Evolutionary conservation across 2,329 filamentous ascomycete species (phyloP), one percentile per base, ranked within the genome.

Genomic region (Rhytidhysteron rufulum): DNA sequence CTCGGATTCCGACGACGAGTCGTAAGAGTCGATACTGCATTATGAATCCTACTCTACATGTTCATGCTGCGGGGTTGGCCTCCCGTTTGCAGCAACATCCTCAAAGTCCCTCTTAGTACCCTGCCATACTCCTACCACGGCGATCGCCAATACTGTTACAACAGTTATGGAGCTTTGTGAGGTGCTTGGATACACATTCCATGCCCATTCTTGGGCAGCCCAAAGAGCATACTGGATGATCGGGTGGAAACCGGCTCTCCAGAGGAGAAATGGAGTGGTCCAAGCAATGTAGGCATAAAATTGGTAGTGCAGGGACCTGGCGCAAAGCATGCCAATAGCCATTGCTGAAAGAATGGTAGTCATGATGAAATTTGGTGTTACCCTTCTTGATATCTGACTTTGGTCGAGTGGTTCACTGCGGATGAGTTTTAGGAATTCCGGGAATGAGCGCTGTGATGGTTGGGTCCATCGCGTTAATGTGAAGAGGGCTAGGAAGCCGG

Each of bases 271-370:
- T 1, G 90, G 90, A 5, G 87, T 88, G 11, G 85, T 79, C 90
- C 90, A 96, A 20, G 86, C 86, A 44, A 95, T 78, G 72, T 94
- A 95, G 33, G 87, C 82, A 67, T 89, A 96, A 72, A 96, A 96
- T 60, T 96, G 90, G 72, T 95, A 96, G 70, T 96, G 90, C 53
- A 96, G 76, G 40, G 85, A 91, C 42, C 90, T 77, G 19, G 90
- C 90, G 60, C 88, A 95, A 34, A 95, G 75, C 67, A 95, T 76
- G 27, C 90, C 90, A 41, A 94, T 79, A 21, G 81, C 72, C 51
- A 89, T 85, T 48, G 88, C 85, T 9, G 83, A 82, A 38, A 95
- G 75, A 32, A 95, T 77, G 4, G 82, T 80, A 4, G 85, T 88
- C 72, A 86, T 78, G 49, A 91, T 77, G 63, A 87, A 95, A 31